phyloP scores from a whole-genome alignment of 352 stramenopile species.

The Pythium sp. region DNA sequence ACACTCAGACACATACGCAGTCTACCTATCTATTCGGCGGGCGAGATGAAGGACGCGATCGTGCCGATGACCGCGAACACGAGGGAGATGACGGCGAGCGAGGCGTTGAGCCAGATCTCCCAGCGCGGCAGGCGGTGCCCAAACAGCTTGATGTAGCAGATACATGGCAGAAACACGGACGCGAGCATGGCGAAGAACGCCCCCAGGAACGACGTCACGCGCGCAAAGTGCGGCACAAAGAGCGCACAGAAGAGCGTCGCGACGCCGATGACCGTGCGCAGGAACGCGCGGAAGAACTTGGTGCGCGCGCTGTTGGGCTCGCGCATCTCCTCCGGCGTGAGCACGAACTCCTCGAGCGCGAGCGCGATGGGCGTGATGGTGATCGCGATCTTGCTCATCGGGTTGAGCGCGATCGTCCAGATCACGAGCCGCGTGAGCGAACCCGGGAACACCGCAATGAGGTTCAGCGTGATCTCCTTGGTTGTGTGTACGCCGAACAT shows the following conservation, averaged over 20 bases:
- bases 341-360: conserved; percentile 68
- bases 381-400: conserved; percentile 88
- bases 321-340: conserved; percentile 42
- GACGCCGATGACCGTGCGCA: conserved; percentile 61
- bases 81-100: conserved; percentile 56
- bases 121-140: conserved; percentile 35
- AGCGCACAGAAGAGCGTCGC: conserved; percentile 57
- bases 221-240: conserved; percentile 82
- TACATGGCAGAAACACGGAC: conserved; percentile 78
- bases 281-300: conserved; percentile 56
- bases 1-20: neutral
- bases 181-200: conserved; percentile 86
- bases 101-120: conserved; percentile 54
- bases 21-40: conserved; percentile 39
- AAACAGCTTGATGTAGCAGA: conserved; percentile 88
- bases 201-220: conserved; percentile 80
- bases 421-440: conserved; percentile 63
- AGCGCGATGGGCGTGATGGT: conserved; percentile 78
- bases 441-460: conserved; percentile 65
- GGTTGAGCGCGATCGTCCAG: conserved; percentile 84
- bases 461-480: conserved; percentile 86
- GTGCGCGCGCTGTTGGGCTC: conserved; percentile 24
- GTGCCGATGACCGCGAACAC: conserved; percentile 76
- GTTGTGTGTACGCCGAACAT: conserved; percentile 80
- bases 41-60: conserved; percentile 68